Percentiles rank a stretch among this genome's conserved stretches.
These are phyloP conservation scores for Ogataea parapolymorpha DNA, from an alignment of 805 yeast genomes.

Conservation along the genomic window DNA sequence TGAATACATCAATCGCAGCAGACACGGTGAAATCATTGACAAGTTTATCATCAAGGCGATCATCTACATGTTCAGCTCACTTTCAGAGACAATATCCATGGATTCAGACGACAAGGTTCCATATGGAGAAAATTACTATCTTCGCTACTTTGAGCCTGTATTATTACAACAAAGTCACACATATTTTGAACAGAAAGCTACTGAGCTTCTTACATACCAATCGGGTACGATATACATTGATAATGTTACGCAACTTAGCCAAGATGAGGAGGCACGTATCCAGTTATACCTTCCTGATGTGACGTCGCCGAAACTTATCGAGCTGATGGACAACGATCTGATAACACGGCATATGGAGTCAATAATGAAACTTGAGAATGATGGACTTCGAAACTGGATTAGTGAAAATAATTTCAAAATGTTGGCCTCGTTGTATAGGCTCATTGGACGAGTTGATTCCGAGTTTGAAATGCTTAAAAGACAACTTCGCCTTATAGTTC, in stretches of 20 bases:
- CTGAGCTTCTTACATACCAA: conserved; percentile 39
- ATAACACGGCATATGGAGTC: conserved; percentile 53
- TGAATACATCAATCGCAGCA: conserved; percentile 51
- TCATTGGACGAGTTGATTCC: conserved; percentile 52
- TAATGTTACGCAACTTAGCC: conserved; percentile 49
- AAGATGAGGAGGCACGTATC: conserved; percentile 60
- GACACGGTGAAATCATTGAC: conserved; percentile 54
- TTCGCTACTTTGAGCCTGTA: conserved; percentile 61
- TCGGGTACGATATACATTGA: conserved; percentile 56
- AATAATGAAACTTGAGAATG: conserved; percentile 48
- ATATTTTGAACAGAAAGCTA: conserved; percentile 50
- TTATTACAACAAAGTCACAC: conserved; percentile 52
- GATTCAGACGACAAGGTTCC: conserved; percentile 21
- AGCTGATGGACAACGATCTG: conserved; percentile 56
- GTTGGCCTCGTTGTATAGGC: conserved; percentile 44
- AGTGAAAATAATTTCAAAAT: conserved; percentile 41
- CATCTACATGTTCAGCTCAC: conserved; percentile 67
- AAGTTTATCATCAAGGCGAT: conserved; percentile 57
- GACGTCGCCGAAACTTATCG: conserved; percentile 52
- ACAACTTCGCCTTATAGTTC: conserved; percentile 45
- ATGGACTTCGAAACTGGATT: conserved; percentile 61
- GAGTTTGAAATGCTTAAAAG: conserved; percentile 47
- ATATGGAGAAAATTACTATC: conserved; percentile 61
- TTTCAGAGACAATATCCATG: conserved; percentile 38
- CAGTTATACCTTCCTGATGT: conserved; percentile 50